These are phyloP conservation scores for Graphilbum sp. DNA, from an alignment of 2,329 filamentous ascomycete species.

Conservation along the genomic window DNA sequence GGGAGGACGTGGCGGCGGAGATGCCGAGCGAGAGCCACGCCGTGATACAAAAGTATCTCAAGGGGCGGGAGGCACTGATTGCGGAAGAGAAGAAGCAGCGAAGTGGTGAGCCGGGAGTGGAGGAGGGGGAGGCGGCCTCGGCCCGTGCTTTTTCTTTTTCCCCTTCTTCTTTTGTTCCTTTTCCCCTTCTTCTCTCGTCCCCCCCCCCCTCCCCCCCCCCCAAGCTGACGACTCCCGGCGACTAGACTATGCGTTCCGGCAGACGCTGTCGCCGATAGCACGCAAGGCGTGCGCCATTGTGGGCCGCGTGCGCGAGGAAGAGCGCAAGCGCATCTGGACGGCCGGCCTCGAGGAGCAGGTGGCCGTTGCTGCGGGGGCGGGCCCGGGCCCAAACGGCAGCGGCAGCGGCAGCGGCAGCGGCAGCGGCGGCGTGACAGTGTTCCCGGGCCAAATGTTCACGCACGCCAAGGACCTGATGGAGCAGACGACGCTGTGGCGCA, in stretches of 20 bases:
- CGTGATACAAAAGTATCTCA: constrained; percentile 69
- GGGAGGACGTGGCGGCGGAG: constrained; percentile 38
- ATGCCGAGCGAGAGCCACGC: constrained; percentile 46
- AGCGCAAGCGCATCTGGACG: constrained; percentile 64
- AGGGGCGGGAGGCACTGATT: constrained; percentile 60
- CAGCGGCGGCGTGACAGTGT: constrained; percentile 25
- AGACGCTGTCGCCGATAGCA: constrained; percentile 64
- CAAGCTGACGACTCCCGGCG: constrained; percentile 12
- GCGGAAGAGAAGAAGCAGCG: constrained; percentile 66
- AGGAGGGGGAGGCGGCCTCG: no score
- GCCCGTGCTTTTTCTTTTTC: constrained; percentile 6
- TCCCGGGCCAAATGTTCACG: constrained; percentile 87
- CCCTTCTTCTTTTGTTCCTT: background rate
- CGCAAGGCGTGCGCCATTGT: constrained; percentile 66
- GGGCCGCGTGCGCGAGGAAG: constrained; percentile 59
- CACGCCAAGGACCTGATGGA: constrained; percentile 79
- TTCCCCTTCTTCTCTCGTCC: background rate
- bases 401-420: constrained; percentile 16
- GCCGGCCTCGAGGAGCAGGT: constrained; percentile 53
- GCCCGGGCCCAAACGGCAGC: no score
- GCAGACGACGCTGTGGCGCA: constrained; percentile 67
- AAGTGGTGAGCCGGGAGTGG: constrained; percentile 63
- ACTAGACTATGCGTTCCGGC: constrained; percentile 57
- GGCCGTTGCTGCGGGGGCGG: constrained; percentile 38
- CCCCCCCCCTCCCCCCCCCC: constrained; percentile 2